Evolutionary conservation across 495 filamentous ascomycete genomes (phyloP), one percentile per base, ranked within the genome.

Genomic region (Aspergillus leporis): DNA sequence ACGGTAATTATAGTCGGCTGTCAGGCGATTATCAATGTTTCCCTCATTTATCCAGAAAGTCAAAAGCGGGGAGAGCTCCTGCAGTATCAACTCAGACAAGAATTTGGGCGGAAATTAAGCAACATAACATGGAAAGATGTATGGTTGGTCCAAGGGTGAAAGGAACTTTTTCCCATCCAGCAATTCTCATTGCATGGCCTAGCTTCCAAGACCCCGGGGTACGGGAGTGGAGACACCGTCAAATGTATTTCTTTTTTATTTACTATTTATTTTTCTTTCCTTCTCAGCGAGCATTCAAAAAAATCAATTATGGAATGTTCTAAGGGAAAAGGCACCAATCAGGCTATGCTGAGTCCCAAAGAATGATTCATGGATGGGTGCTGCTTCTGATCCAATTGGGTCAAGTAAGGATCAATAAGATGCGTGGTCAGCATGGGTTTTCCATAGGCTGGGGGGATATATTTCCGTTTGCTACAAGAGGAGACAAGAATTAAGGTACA

Each of bases 71-170:
- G 32, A 40, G 32, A 40, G 25, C 19, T 19, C 22, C 32, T 23
- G 23, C 18, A 36, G 43, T 47, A 56, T 47, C 54, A 49, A 21
- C 2, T 18, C 25, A n/a, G 25, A 28, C 16, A 31, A 28, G 28
- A 22, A 19, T 36, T 54, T 19, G 13, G 53, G 53, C 19, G 38
- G 41, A 55, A 55, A 43, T n/a, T 22, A n/a, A 55, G 34, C n/a
- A 22, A 25, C 21, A 18, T 12, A 12, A 21, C 10, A 25, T 55
- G 53, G 53, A 47, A 58, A 36, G 47, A 14, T 7, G 32, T 30
- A 21, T 58, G 56, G 56, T 58, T 58, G 56, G 56, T 45, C 48
- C 34, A 52, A 58, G 56, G 48, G 34, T 58, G 48, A 51, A 58
- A 51, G 55, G 55, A 58, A 58, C 43, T 58, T 58, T 51, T 19